phyloP scores from a whole-genome alignment of 306 rosid genomes.

The Cicer judaicum region DNA sequence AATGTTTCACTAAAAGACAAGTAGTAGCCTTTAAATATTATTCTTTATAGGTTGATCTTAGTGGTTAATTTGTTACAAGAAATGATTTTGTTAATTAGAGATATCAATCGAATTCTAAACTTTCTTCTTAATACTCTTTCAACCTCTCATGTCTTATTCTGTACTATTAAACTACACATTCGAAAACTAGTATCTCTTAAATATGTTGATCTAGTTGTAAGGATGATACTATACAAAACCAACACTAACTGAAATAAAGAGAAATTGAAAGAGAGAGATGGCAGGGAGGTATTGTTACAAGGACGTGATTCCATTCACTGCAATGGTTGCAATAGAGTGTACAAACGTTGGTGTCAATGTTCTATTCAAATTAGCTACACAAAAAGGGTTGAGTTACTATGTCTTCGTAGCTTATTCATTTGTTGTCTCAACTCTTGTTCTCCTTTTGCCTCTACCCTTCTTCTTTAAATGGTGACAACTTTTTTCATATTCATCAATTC shows the following conservation, averaged over 20 bases:
- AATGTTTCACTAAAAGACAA: background rate
- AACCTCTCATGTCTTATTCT: no score
- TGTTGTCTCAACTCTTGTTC: constrained; percentile 50
- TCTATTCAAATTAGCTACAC: constrained; percentile 64
- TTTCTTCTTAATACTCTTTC: no score
- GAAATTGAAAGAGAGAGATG: constrained; percentile 29
- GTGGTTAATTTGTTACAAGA: no score
- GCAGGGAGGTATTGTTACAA: constrained; percentile 39
- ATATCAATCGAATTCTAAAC: no score
- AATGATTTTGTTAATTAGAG: no score
- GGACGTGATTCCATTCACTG: constrained; percentile 57
- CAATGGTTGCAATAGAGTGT: constrained; percentile 58
- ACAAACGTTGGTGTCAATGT: constrained; percentile 53
- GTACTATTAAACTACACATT: no score
- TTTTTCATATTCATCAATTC: background rate
- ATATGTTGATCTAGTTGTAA: no score
- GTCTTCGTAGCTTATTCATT: constrained; percentile 61
- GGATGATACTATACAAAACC: background rate
- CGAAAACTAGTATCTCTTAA: no score
- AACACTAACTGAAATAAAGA: background rate
- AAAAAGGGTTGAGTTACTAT: constrained; percentile 57
- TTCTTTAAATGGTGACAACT: constrained; percentile 52
- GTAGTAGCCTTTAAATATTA: background rate
- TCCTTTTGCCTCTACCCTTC: constrained; percentile 59
- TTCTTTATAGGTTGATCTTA: no score